A percentile compares a stretch with the other conserved stretches of the same genome.
Conservation (phyloP, 148 eudicot species). For the Chenopodium formosanum region DNA sequence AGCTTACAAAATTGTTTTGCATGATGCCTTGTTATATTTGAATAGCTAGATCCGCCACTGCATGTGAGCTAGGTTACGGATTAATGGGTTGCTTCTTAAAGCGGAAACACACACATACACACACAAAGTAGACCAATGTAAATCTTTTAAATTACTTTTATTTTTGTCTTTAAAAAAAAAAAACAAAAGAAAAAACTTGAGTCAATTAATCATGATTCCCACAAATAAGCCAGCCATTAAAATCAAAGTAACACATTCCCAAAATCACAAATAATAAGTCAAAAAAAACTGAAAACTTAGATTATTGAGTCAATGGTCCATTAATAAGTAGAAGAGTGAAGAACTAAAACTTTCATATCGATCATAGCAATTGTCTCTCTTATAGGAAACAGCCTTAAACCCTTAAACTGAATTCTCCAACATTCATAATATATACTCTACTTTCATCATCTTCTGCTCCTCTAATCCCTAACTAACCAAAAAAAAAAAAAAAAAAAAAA, state of each 20-base stretch:
- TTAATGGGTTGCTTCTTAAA: too few species aligned
- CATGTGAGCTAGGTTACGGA: too few species aligned
- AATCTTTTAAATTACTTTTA: too few species aligned
- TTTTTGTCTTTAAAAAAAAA: too few species aligned
- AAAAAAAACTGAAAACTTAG: conserved; percentile 4
- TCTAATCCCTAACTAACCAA: conserved; percentile 14
- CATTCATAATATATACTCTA: conserved; percentile 6
- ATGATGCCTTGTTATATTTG: too few species aligned
- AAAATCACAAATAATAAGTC: conserved; percentile 19
- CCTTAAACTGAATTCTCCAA: background rate
- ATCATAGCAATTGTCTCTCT: conserved; percentile 17
- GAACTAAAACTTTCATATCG: background rate
- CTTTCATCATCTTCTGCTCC: background rate
- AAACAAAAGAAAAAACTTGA: background rate
- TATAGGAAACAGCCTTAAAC: conserved; percentile 22
- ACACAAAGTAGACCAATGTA: too few species aligned
- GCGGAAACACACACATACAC: too few species aligned
- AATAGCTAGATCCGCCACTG: too few species aligned
- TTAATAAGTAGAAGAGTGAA: background rate
- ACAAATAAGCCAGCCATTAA: background rate
- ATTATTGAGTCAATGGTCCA: conserved; percentile 6
- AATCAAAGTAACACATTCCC: conserved; percentile 23
- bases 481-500: background rate
- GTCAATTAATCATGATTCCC: background rate
- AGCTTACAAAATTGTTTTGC: too few species aligned